phyloP scores from a whole-genome alignment of 805 yeast genomes.

The Candida gorgasii region DNA sequence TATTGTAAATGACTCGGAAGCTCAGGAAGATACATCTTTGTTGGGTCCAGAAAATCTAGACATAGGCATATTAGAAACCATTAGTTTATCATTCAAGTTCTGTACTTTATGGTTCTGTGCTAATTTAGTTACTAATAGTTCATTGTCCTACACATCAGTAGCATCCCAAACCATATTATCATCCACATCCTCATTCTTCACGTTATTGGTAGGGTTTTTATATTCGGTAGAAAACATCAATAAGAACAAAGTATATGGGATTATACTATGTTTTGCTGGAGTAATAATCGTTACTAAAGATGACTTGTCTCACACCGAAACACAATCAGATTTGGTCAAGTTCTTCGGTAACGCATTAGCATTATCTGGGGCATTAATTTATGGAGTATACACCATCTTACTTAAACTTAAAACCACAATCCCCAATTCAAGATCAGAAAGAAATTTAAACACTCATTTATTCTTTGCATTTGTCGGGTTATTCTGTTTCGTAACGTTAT shows the following conservation, averaged over 20 bases:
- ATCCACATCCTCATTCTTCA: constrained; percentile 91
- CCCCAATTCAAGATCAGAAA: constrained; percentile 55
- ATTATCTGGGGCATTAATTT: constrained; percentile 80
- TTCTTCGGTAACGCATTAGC: constrained; percentile 80
- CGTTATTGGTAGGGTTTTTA: constrained; percentile 75
- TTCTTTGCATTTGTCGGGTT: constrained; percentile 96
- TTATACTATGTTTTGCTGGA: constrained; percentile 72
- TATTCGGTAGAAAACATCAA: constrained; percentile 72
- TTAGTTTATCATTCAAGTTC: constrained; percentile 74
- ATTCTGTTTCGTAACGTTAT: constrained; percentile 67
- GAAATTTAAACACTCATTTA: constrained; percentile 76
- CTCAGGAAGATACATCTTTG: neutral
- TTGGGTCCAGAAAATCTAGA: constrained; percentile 9
- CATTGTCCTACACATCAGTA: constrained; percentile 85
- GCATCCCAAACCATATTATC: constrained; percentile 92
- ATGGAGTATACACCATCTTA: constrained; percentile 87
- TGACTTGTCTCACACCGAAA: constrained; percentile 48
- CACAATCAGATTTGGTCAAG: constrained; percentile 20
- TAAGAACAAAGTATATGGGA: constrained; percentile 63
- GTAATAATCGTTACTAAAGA: constrained; percentile 76
- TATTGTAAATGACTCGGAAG: neutral
- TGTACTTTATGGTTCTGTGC: constrained; percentile 89
- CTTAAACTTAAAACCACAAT: constrained; percentile 64
- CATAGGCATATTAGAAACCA: constrained; percentile 61
- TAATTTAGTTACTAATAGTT: constrained; percentile 84